phyloP scores from a whole-genome alignment of 2,329 filamentous ascomycete genomes.

The Hypoxylon sp. region DNA sequence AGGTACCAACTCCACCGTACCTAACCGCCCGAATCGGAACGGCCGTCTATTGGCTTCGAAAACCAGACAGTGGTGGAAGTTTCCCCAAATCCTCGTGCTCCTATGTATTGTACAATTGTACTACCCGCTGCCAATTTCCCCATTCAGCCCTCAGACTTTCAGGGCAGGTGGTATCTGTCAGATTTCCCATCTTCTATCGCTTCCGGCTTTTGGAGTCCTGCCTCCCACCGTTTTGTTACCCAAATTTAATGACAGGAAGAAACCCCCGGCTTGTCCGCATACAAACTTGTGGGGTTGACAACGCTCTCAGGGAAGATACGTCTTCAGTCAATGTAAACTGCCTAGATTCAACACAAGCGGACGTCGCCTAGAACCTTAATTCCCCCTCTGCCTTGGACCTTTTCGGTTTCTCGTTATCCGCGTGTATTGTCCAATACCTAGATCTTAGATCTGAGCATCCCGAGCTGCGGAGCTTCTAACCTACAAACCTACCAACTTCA shows the following conservation, averaged over 20 bases:
- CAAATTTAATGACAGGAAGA: constrained; percentile 16
- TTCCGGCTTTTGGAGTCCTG: neutral
- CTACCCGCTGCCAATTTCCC: constrained; percentile 34
- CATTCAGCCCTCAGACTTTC: constrained; percentile 40
- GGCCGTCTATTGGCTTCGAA: constrained; percentile 33
- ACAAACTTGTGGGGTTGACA: constrained; percentile 22
- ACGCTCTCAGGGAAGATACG: constrained; percentile 4
- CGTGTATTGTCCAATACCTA: constrained; percentile 6
- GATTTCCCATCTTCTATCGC: constrained; percentile 19
- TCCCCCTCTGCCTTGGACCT: constrained; percentile 24
- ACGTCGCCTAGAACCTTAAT: constrained; percentile 40
- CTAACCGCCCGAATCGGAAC: constrained; percentile 41
- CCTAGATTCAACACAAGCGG: constrained; percentile 28
- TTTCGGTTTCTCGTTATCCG: constrained; percentile 30
- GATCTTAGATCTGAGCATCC: constrained; percentile 14
- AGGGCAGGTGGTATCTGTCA: constrained; percentile 42
- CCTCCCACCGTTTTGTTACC: constrained; percentile 20
- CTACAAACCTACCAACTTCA: constrained; percentile 36
- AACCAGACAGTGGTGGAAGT: constrained; percentile 31
- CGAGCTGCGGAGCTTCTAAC: constrained; percentile 27
- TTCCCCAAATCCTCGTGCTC: constrained; percentile 33
- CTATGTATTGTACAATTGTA: constrained; percentile 1
- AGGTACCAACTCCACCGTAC: constrained; percentile 17
- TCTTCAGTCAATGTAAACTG: constrained; percentile 29
- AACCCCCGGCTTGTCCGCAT: constrained; percentile 18